Percentiles rank a stretch among this genome's conserved stretches.
These are phyloP conservation scores for Takakia lepidozioides DNA, from an alignment of 225 moss, liverwort and hornwort genomes.

Conservation along the genomic window DNA sequence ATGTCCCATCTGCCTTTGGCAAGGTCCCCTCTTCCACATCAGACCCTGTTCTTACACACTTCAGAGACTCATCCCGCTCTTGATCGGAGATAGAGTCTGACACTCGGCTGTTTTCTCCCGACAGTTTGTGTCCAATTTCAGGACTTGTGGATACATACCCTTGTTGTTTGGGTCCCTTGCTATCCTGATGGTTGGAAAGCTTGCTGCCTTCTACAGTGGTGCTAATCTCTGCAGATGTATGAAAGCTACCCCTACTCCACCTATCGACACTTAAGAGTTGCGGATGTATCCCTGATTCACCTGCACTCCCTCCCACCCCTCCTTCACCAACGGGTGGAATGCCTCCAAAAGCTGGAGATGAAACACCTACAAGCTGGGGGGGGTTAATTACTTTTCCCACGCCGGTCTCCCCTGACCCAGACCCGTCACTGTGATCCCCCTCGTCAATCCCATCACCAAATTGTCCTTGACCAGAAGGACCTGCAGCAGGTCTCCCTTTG, in stretches of 20 bases:
- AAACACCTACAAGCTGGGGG: not conserved
- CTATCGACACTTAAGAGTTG: not conserved
- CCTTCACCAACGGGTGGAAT: not conserved
- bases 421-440: slow-evolving; percentile 1
- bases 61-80: no score
- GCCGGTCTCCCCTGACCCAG: slow-evolving; percentile 4
- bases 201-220: not conserved
- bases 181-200: not conserved
- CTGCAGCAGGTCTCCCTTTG: slow-evolving; percentile 1
- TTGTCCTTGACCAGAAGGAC: not conserved
- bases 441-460: not conserved
- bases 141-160: not conserved
- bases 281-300: not conserved
- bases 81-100: no score
- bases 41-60: not conserved
- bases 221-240: not conserved
- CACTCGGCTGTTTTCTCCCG: not conserved
- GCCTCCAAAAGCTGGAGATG: not conserved
- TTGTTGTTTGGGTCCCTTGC: not conserved
- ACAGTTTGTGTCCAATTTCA: not conserved
- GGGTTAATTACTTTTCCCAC: slow-evolving; percentile 8
- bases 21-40: not conserved
- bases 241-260: not conserved
- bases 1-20: not conserved
- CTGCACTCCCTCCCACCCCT: not conserved